These are phyloP conservation scores for Jatropha podagrica DNA, from an alignment of 441 rosid species.

Conservation along the genomic window DNA sequence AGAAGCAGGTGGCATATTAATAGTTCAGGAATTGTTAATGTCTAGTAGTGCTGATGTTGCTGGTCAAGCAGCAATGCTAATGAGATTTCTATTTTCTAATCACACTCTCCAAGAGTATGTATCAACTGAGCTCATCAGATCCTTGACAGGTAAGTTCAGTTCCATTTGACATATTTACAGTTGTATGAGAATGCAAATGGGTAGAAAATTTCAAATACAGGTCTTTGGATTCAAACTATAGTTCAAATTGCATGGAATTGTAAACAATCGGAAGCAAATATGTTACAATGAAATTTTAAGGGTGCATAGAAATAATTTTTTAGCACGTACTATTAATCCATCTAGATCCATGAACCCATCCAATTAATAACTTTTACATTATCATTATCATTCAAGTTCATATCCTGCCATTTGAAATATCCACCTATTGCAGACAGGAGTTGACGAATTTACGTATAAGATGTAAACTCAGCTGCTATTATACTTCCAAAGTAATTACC, in stretches of 20 bases:
- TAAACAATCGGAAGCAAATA: not conserved
- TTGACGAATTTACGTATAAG: no score
- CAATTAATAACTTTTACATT: not conserved
- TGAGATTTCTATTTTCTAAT: constrained; percentile 76
- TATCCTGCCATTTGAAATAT: not conserved
- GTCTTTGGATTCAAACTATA: not conserved
- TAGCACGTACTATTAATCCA: not conserved
- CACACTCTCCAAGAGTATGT: constrained; percentile 92
- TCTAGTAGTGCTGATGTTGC: constrained; percentile 59
- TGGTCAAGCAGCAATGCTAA: constrained; percentile 83
- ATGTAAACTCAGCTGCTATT: not conserved
- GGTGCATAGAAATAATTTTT: not conserved
- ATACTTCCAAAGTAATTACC: not conserved
- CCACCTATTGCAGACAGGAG: not conserved
- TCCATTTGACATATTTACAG: constrained; percentile 4
- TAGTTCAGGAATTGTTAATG: constrained; percentile 67
- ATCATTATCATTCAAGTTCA: not conserved
- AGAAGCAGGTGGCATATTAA: constrained; percentile 85
- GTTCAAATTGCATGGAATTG: not conserved
- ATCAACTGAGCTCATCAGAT: constrained; percentile 79
- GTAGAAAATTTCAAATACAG: not conserved
- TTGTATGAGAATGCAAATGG: not conserved
- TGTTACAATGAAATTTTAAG: not conserved
- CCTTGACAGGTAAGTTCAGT: constrained; percentile 63
- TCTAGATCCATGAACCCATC: constrained; percentile 3